Evolutionary conservation across 2,329 filamentous ascomycete species (phyloP), one percentile per base, ranked within the genome.

Genomic region (Leptographium galeiforme): DNA sequence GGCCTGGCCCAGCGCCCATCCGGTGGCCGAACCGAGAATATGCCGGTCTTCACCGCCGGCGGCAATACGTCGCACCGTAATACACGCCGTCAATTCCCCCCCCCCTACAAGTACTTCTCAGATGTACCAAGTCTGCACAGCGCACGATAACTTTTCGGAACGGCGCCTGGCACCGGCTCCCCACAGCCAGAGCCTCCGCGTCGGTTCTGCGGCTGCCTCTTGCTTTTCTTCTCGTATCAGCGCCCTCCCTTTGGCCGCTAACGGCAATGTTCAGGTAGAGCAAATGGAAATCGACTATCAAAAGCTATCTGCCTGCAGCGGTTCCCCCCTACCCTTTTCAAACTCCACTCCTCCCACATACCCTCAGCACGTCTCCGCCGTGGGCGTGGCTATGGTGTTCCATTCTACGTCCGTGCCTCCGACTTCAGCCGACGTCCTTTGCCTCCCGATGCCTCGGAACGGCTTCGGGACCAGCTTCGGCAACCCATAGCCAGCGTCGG

Each of bases 401-500:
- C 43, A 45, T 45, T 45, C 43, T 45, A 11, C 19, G 25, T 25
- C 47, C 47, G 47, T 19, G 25, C 30, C 39, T 41, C 52, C 53
- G 50, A 55, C 50, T 55, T 55, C 46, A 50, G 41, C 53, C 53
- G 49, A 30, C 14, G 12, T 11, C n/a, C 11, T 38, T 7, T 8
- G 12, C 38, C 36, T 14, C 7, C 50, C 50, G 46, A 46, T 14
- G 14, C 53, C 32, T 52, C 49, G 53, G 53, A 25, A 48, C 53
- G 49, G 53, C 46, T 38, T 45, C 49, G 50, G 53, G 30, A 44
- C 33, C 10, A 18, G 49, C 19, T 33, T 52, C 50, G 53, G 53
- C 49, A 49, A 50, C 41, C 41, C 25, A 13, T 32, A 12, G 14
- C 18, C 45, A 34, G 18, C 18, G 18, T 55, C 53, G 53, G 50